Evolutionary conservation across 139 green algal species (phyloP), one percentile per base, ranked within the genome.

Genomic region (Limnomonas spitsbergensis): DNA sequence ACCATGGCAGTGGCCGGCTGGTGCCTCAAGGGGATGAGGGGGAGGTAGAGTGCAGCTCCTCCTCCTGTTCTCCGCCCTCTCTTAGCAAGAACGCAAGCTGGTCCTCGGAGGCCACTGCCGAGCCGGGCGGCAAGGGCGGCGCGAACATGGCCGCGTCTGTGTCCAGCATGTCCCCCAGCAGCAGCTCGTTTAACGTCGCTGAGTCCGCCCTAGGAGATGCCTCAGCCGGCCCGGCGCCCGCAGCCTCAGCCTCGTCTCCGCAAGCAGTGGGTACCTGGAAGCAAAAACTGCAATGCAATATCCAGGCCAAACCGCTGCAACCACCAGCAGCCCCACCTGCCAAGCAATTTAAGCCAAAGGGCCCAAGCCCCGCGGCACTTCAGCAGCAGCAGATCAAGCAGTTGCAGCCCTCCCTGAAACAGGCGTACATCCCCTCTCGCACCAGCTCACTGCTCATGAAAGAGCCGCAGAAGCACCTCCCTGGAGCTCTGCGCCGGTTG

Each of bases 221-320:
- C n/a, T n/a, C n/a, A n/a, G n/a, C n/a, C n/a, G n/a, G n/a, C n/a
- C n/a, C n/a, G n/a, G n/a, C n/a, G n/a, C n/a, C n/a, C n/a, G n/a
- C n/a, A n/a, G n/a, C n/a, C n/a, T 14, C 47, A 61, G 47, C 20
- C 14, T 61, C 47, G 14, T 61, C 47, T 61, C n/a, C n/a, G n/a
- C n/a, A n/a, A n/a, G n/a, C n/a, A n/a, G 47, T 14, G 47, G 56
- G 56, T 20, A 70, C 7, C 29, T 70, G 56, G 56, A 74, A 77
- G 20, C 61, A 53, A 27, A 67, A 53, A 56, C 69, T 81, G 76
- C 76, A 81, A 56, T 7, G 7, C 53, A 61, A 73, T 2, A 7
- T 37, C 52, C 53, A 73, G 37, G 52, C 37, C 26, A n/a, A 66
- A 31, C 9, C 68, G 35, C 34, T 31, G 24, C n/a, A n/a, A n/a